Conservation (phyloP, 2,329 filamentous ascomycete genomes). For the Talaromyces albobiverticillius region DNA sequence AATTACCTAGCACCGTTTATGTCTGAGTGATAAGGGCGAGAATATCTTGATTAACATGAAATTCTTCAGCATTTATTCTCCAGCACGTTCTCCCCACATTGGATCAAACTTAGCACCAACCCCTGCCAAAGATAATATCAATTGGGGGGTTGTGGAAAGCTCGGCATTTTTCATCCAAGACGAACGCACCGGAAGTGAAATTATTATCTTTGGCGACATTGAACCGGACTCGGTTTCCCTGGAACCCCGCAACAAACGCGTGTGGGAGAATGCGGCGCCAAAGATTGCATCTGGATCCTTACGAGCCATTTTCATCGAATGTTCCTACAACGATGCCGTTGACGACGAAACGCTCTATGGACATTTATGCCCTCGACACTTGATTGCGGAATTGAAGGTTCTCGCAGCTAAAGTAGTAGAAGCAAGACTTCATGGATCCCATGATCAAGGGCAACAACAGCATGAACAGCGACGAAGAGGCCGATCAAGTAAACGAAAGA, state of each 20-base stretch:
- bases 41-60: no score
- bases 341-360: slow-evolving; percentile 78
- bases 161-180: slow-evolving; percentile 93
- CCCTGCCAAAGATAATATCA: slow-evolving; percentile 18
- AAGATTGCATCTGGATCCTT: slow-evolving; percentile 74
- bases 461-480: slow-evolving; percentile 23
- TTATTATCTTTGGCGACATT: slow-evolving; percentile 93
- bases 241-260: slow-evolving; percentile 71
- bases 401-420: slow-evolving; percentile 70
- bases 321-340: slow-evolving; percentile 82
- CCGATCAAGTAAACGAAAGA: slow-evolving; percentile 44
- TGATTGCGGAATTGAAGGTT: slow-evolving; percentile 72
- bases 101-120: slow-evolving; percentile 6
- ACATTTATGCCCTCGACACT: slow-evolving; percentile 78
- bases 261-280: slow-evolving; percentile 86
- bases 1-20: not conserved
- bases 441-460: slow-evolving; percentile 29
- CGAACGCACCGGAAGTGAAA: slow-evolving; percentile 65
- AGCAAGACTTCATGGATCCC: slow-evolving; percentile 24
- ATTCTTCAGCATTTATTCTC: slow-evolving; percentile 34
- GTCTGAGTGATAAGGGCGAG: no score
- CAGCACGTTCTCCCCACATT: slow-evolving; percentile 27
- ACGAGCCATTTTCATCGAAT: slow-evolving; percentile 88
- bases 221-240: slow-evolving; percentile 86
- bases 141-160: slow-evolving; percentile 58